Percentiles rank a stretch among this genome's conserved stretches.
Conservation (phyloP, 768 basidiomycete genomes). For the Lactarius vividus region DNA sequence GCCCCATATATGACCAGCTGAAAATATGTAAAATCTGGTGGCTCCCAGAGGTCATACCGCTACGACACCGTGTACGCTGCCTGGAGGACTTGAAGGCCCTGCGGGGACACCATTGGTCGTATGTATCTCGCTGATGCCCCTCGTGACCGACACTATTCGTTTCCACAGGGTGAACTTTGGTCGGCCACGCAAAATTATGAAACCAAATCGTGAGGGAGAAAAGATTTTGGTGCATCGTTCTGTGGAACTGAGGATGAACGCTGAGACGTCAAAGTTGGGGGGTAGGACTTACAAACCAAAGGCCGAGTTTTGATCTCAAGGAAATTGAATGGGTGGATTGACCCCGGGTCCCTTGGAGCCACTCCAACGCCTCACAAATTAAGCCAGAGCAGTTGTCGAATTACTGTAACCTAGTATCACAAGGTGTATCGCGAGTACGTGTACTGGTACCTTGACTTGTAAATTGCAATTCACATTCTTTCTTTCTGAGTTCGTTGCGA, state of each 20-base stretch:
- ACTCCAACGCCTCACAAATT: neutral
- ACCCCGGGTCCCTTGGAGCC: neutral
- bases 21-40: conserved; percentile 53
- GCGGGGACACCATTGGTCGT: conserved; percentile 8
- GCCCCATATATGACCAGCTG: conserved; percentile 57
- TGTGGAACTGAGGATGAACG: conserved; percentile 15
- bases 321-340: conserved; percentile 29
- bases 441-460: neutral
- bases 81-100: neutral
- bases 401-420: neutral
- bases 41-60: conserved; percentile 52
- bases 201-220: neutral
- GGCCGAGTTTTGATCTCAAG: conserved; percentile 31
- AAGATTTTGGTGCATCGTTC: conserved; percentile 13
- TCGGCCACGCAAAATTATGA: neutral
- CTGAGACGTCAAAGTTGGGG: conserved; percentile 28
- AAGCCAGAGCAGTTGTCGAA: neutral
- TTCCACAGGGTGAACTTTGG: conserved; percentile 10
- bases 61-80: conserved; percentile 13
- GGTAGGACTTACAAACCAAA: conserved; percentile 34
- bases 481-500: neutral
- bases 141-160: neutral
- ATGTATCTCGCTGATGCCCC: neutral
- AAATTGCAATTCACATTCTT: neutral
- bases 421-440: neutral